These are phyloP conservation scores for Ascochyta fabae DNA, from an alignment of 2,329 filamentous ascomycete species.

Conservation along the genomic window DNA sequence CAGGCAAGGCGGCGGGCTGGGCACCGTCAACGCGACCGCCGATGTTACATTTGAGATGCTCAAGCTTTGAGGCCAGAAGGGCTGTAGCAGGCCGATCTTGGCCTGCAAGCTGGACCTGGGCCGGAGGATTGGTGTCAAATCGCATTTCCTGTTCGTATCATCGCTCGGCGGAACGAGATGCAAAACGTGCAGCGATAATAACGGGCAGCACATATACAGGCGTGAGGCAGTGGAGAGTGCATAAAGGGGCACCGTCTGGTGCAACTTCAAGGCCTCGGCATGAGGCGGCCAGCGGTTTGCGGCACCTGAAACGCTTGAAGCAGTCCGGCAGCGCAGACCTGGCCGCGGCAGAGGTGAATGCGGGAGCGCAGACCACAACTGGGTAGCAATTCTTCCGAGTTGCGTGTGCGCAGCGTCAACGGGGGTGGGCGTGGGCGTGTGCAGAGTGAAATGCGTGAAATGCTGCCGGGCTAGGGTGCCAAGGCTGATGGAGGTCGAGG, in stretches of 20 bases:
- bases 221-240: slow-evolving; percentile 19
- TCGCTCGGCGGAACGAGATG: not conserved
- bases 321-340: slow-evolving; percentile 16
- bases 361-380: slow-evolving; percentile 9
- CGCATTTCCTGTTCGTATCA: not conserved
- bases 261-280: slow-evolving; percentile 24
- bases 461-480: not conserved
- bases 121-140: slow-evolving; percentile 8
- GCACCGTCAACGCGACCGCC: slow-evolving; percentile 11
- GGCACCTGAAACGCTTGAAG: slow-evolving; percentile 28
- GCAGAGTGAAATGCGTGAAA: slow-evolving; percentile 1
- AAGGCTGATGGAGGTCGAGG: not conserved
- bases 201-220: slow-evolving; percentile 3
- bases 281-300: slow-evolving; percentile 24
- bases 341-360: slow-evolving; percentile 6
- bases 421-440: too few relatives aligned
- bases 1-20: slow-evolving; percentile 7
- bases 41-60: slow-evolving; percentile 11
- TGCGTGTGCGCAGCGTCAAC: not conserved
- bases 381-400: slow-evolving; percentile 16
- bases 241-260: slow-evolving; percentile 33
- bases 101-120: slow-evolving; percentile 13
- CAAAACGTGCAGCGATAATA: not conserved
- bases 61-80: slow-evolving; percentile 8
- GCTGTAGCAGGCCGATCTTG: slow-evolving; percentile 16